Evolutionary conservation across 2,329 filamentous ascomycete genomes (phyloP).

Genomic region (Dactylonectria macrodidyma): DNA sequence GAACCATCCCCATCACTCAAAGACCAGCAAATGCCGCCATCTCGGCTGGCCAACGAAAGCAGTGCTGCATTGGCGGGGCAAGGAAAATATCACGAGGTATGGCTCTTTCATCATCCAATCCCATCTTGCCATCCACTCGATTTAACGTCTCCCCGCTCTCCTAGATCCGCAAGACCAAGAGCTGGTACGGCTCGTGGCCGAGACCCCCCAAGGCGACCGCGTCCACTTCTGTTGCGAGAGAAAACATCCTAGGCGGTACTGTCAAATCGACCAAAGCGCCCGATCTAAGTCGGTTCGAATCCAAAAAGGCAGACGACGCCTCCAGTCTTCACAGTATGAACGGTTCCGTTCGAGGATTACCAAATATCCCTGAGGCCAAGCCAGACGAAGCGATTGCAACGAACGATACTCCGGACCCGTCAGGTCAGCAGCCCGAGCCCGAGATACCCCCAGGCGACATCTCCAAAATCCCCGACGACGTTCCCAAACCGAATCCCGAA

Average conservation of each 20-base stretch:
- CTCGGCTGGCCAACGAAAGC: slow-evolving; percentile 34
- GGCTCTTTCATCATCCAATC: background rate
- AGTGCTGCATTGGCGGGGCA: slow-evolving; percentile 17
- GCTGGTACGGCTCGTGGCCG: slow-evolving; percentile 77
- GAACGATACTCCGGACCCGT: slow-evolving; percentile 28
- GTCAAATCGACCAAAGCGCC: slow-evolving; percentile 61
- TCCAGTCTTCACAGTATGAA: slow-evolving; percentile 49
- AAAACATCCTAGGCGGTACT: slow-evolving; percentile 73
- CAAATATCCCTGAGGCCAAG: slow-evolving; percentile 46
- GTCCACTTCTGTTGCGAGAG: slow-evolving; percentile 72
- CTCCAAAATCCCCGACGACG: slow-evolving; percentile 16
- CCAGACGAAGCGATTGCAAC: slow-evolving; percentile 36
- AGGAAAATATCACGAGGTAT: slow-evolving; percentile 38
- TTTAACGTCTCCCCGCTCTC: background rate
- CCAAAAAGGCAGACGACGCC: slow-evolving; percentile 55
- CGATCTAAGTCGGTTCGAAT: slow-evolving; percentile 68
- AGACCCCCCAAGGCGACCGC: slow-evolving; percentile 69
- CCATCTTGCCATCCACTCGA: background rate
- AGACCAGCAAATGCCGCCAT: slow-evolving; percentile 34
- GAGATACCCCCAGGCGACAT: slow-evolving; percentile 11
- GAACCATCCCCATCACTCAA: slow-evolving; percentile 33
- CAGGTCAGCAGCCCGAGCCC: slow-evolving; percentile 29
- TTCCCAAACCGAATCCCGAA: slow-evolving; percentile 17
- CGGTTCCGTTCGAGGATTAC: slow-evolving; percentile 40
- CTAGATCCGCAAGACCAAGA: slow-evolving; percentile 67